Evolutionary conservation across 2,329 filamentous ascomycete species (phyloP), one percentile per base, ranked within the genome.

Genomic region (Beauveria sp.): DNA sequence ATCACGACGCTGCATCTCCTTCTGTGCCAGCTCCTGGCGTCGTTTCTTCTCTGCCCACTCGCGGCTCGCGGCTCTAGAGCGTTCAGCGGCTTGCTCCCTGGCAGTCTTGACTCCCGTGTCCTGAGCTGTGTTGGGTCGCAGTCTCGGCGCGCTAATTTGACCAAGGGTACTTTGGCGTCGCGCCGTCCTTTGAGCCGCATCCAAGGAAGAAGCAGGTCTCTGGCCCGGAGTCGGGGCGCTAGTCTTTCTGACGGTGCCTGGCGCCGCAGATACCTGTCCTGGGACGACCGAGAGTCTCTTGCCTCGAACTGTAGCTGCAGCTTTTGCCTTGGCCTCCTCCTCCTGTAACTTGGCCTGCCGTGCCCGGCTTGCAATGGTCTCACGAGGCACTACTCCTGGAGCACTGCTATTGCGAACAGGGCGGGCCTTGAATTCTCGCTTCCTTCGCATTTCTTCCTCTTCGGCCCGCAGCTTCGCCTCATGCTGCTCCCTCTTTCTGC

Each of bases 401-500:
- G 71, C 72, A 20, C 77, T 69, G 60, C 75, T 80, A 59, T 76
- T 73, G 48, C 80, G 80, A 43, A 84, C 69, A 20, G 85, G 85
- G 42, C 79, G 79, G 6, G 85, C 85, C 70, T 86, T 88, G 76
- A 88, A 88, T 67, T 87, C 83, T 61, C 85, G 82, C 61, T 80
- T 79, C 70, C 78, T 83, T 26, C 76, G 80, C 64, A 85, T 82
- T 66, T 86, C 84, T 65, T 87, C 84, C 66, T 85, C 83, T 67
- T 86, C 78, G 3, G 77, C 78, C 64, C 75, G 80, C 49, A 87
- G 72, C 65, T 78, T 80, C 62, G 82, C 76, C 67, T 86, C 80
- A 60, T 79, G 77, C 68, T 84, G 76, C 72, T 87, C 78, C 65
- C 80, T 76, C 73, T 85, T 83, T 31, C 78, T 74, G 1, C 79